Evolutionary conservation across 345 rosid species (phyloP).

Genomic region (Linum usitatissimum): DNA sequence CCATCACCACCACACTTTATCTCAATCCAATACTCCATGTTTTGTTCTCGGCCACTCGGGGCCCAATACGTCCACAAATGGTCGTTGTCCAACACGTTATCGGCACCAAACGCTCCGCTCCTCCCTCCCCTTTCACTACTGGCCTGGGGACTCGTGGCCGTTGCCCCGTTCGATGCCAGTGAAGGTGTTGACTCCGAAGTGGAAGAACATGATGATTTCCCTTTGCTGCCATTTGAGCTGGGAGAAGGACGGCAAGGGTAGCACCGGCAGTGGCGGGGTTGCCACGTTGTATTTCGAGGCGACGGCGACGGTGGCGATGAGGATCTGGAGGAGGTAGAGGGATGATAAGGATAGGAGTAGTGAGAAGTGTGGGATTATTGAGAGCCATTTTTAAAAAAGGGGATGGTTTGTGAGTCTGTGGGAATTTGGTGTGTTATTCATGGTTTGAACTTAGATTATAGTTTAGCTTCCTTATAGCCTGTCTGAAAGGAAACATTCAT

Average conservation of each 20-base stretch:
- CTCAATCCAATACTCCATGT: slow-evolving; percentile 37
- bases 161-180: slow-evolving; percentile 69
- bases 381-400: too few relatives aligned
- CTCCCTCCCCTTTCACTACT: slow-evolving; percentile 54
- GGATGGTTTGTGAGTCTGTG: too few relatives aligned
- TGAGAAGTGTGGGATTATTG: neutral
- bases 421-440: too few relatives aligned
- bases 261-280: slow-evolving; percentile 55
- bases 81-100: slow-evolving; percentile 44
- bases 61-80: slow-evolving; percentile 69
- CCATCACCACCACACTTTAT: slow-evolving; percentile 11
- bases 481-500: too few relatives aligned
- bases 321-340: neutral
- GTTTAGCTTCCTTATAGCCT: too few relatives aligned
- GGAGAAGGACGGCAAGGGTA: slow-evolving; percentile 52
- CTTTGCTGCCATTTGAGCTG: slow-evolving; percentile 70
- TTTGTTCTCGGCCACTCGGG: slow-evolving; percentile 19
- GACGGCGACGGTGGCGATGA: neutral
- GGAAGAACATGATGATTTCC: slow-evolving; percentile 67
- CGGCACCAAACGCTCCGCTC: slow-evolving; percentile 42
- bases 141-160: slow-evolving; percentile 41
- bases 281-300: slow-evolving; percentile 9
- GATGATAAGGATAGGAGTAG: too few relatives aligned
- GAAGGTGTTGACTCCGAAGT: slow-evolving; percentile 76
- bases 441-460: too few relatives aligned